Evolutionary conservation across 768 basidiomycete genomes (phyloP).

Genomic region (Suillus hirtellus): DNA sequence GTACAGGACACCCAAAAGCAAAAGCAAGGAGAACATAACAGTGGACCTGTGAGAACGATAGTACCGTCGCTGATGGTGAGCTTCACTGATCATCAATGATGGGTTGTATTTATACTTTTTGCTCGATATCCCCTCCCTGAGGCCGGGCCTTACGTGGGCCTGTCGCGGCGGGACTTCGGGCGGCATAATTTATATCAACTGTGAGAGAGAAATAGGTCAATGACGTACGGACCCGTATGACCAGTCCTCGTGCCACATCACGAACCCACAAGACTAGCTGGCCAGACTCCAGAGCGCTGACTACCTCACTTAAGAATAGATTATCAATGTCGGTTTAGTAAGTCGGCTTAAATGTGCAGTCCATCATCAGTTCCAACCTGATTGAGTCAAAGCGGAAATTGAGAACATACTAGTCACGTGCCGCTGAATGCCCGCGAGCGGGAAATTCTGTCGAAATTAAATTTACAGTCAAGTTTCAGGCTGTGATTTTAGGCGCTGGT

Average conservation of each 20-base stretch:
- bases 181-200: neutral
- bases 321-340: neutral
- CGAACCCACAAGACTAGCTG: neutral
- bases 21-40: conserved; percentile 15
- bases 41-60: conserved; percentile 2
- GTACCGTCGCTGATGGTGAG: neutral
- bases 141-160: neutral
- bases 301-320: neutral
- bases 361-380: neutral
- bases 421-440: neutral
- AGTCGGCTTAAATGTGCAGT: neutral
- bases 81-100: neutral
- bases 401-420: neutral
- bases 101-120: conserved; percentile 3
- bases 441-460: neutral
- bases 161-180: neutral
- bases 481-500: neutral
- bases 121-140: neutral
- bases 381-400: neutral
- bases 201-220: neutral
- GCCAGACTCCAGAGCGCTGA: neutral
- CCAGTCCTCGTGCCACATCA: neutral
- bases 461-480: neutral
- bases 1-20: conserved; percentile 14
- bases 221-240: neutral